These are phyloP conservation scores for Blastocystis sp. DNA, from an alignment of 352 stramenopile species.

Conservation along the genomic window DNA sequence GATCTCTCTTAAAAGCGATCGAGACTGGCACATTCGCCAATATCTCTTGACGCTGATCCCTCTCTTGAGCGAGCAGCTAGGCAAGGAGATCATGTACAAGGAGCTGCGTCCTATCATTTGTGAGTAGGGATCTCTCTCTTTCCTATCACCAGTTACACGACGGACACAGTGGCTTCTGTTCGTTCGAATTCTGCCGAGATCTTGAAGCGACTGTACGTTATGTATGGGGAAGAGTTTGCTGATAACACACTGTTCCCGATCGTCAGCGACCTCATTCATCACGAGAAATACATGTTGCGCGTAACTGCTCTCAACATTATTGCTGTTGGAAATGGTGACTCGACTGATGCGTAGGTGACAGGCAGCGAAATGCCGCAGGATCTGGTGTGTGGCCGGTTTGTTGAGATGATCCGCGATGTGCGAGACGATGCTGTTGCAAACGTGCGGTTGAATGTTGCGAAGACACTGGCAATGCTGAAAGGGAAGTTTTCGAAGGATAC, in stretches of 20 bases:
- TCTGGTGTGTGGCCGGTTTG: not conserved
- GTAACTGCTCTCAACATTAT: conserved; percentile 8
- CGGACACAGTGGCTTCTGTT: not conserved
- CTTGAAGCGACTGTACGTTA: not conserved
- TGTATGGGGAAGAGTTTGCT: conserved; percentile 32
- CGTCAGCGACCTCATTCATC: not conserved
- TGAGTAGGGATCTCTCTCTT: not conserved
- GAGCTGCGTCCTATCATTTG: conserved; percentile 1
- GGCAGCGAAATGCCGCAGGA: not conserved
- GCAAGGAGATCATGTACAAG: not conserved
- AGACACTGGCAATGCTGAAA: not conserved
- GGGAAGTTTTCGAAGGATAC: not conserved
- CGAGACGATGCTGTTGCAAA: not conserved
- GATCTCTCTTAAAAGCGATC: not conserved
- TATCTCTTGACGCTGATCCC: not conserved
- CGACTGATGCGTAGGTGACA: not conserved
- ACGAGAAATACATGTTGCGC: conserved; percentile 47
- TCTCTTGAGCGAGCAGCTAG: not conserved
- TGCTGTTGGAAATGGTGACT: not conserved
- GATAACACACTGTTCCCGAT: conserved; percentile 29
- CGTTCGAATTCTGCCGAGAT: not conserved
- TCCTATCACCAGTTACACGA: not conserved
- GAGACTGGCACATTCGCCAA: conserved; percentile 12
- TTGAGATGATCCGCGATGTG: not conserved
- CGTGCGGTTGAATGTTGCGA: conserved; percentile 17